Evolutionary conservation across 164 flowering plant genomes (phyloP).

Genomic region (Aristolochia californica): DNA sequence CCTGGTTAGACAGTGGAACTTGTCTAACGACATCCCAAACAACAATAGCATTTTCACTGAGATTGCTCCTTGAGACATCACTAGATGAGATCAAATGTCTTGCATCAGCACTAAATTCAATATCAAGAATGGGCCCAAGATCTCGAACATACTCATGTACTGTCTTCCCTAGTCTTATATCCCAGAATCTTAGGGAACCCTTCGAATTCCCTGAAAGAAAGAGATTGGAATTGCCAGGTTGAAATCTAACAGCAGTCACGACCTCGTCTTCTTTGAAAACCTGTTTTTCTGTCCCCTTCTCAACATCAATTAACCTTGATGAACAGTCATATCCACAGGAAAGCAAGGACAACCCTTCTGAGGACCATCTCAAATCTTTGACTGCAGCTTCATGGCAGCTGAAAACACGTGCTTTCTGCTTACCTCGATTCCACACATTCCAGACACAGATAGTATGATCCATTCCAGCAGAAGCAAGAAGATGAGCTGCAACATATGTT

Average conservation of each 20-base stretch:
- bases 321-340: constrained; percentile 90
- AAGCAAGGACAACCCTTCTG: constrained; percentile 52
- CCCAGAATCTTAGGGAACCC: constrained; percentile 74
- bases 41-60: constrained; percentile 76
- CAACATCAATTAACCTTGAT: constrained; percentile 68
- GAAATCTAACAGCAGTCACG: constrained; percentile 61
- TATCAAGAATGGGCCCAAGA: constrained; percentile 74
- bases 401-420: constrained; percentile 44
- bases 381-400: constrained; percentile 65
- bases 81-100: constrained; percentile 71
- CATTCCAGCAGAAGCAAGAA: constrained; percentile 97
- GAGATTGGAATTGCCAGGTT: constrained; percentile 51
- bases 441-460: constrained; percentile 68
- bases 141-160: constrained; percentile 49
- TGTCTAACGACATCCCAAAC: constrained; percentile 86
- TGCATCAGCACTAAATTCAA: constrained; percentile 56
- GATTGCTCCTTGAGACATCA: constrained; percentile 59
- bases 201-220: constrained; percentile 80
- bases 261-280: constrained; percentile 63
- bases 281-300: constrained; percentile 57
- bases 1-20: constrained; percentile 90
- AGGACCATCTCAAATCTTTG: constrained; percentile 82
- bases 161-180: constrained; percentile 50
- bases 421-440: constrained; percentile 74
- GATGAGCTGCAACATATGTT: constrained; percentile 56